Evolutionary conservation across 2,329 filamentous ascomycete species (phyloP).

Genomic region (Penicillium griseofulvum): DNA sequence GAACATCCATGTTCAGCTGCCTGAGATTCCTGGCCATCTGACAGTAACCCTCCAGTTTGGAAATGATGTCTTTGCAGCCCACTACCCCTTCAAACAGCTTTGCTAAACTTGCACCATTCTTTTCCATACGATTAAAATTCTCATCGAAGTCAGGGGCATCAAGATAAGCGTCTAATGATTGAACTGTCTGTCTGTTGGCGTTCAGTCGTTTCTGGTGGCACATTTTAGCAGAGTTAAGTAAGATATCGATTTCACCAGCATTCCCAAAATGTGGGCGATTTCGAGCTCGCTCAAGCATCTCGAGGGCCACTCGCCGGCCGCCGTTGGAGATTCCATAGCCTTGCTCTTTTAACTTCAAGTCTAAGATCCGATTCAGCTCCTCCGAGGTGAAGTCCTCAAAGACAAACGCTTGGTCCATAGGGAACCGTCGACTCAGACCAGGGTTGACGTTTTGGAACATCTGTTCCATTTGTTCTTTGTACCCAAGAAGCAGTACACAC

Average conservation of each 20-base stretch:
- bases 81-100: constrained; percentile 59
- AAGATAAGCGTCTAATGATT: constrained; percentile 6
- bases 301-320: constrained; percentile 56
- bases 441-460: constrained; percentile 76
- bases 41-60: constrained; percentile 56
- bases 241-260: constrained; percentile 69
- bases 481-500: constrained; percentile 69
- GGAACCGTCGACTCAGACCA: constrained; percentile 65
- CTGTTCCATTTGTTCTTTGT: constrained; percentile 64
- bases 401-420: constrained; percentile 59
- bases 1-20: constrained; percentile 53
- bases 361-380: constrained; percentile 60
- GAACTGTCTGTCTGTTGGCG: constrained; percentile 15
- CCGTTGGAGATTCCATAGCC: constrained; percentile 53
- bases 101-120: constrained; percentile 49
- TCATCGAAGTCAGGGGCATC: constrained; percentile 54
- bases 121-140: constrained; percentile 55
- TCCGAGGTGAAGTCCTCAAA: constrained; percentile 67
- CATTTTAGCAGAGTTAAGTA: constrained; percentile 59
- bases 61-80: constrained; percentile 57
- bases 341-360: constrained; percentile 60
- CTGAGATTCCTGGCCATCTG: constrained; percentile 53
- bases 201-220: constrained; percentile 48
- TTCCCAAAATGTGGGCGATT: constrained; percentile 69
- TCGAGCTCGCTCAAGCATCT: constrained; percentile 60